Evolutionary conservation across 1,284 basidiomycete genomes (phyloP).

Genomic region (Stereum hirsutum): DNA sequence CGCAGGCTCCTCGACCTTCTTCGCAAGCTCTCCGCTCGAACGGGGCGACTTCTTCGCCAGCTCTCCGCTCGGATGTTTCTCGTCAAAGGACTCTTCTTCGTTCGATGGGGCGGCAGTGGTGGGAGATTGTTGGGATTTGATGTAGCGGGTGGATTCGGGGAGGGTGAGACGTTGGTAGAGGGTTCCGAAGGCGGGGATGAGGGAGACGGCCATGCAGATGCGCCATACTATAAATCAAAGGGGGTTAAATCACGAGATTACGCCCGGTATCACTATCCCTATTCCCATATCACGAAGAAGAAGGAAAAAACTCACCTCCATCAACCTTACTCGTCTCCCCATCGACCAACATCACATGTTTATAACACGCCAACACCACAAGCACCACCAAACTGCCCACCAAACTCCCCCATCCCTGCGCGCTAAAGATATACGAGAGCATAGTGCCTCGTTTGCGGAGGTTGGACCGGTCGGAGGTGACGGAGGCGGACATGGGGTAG

Average conservation of each 20-base stretch:
- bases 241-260: neutral
- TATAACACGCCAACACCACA: conserved; percentile 63
- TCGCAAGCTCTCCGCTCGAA: conserved; percentile 5
- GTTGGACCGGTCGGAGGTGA: conserved; percentile 62
- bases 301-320: conserved; percentile 36
- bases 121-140: no score
- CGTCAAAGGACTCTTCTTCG: conserved; percentile 26
- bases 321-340: conserved; percentile 55
- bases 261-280: conserved; percentile 10
- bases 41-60: conserved; percentile 26
- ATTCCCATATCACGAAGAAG: neutral
- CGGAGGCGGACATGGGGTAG: conserved; percentile 72
- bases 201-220: conserved; percentile 39
- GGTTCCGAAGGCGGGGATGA: conserved; percentile 49
- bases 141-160: conserved; percentile 56
- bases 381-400: conserved; percentile 59
- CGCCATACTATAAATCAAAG: conserved; percentile 29
- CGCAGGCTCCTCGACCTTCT: neutral
- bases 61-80: conserved; percentile 16
- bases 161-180: conserved; percentile 71
- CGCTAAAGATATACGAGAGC: conserved; percentile 67
- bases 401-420: conserved; percentile 71
- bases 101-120: no score
- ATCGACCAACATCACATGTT: conserved; percentile 47
- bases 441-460: conserved; percentile 66